Evolutionary conservation across 148 eudicot genomes (phyloP), one percentile per base, ranked within the genome.

Genomic region (Chenopodium album): DNA sequence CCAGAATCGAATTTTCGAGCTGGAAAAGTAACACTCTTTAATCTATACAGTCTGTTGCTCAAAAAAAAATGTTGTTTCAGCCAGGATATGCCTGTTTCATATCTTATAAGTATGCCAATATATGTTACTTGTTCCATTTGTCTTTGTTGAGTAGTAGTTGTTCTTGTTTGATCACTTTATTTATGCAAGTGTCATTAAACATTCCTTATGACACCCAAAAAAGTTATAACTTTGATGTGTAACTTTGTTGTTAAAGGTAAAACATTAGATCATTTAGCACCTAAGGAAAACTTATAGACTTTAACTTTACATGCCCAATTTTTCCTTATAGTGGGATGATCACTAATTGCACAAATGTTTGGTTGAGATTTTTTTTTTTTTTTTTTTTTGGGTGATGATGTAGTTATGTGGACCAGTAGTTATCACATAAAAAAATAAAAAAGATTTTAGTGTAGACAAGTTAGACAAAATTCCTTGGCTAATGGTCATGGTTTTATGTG

Each of bases 271-370:
- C 59, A 82, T 71, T 71, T 71, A 64, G 65, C 47, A 71, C 70
- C 71, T 6, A n/a, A 73, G 63, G 66, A 7, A 26, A 73, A 83
- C 71, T 37, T 29, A 34, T 71, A 78, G 73, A 37, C 76, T 56
- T 75, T 50, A 74, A 46, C 79, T 79, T 84, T 76, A 50, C 9
- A 76, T 79, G 80, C 48, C 80, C 4, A 3, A 11, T 73, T 44
- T 54, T 84, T 74, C 17, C 17, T 73, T 46, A 41, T 80, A 84
- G 83, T 84, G 86, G 83, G 70, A 76, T 62, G 59, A 80, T 73
- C 86, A 84, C 82, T 84, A 69, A 77, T 64, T 76, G 28, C 32
- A 17, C 7, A 75, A 80, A 77, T 84, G 77, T 50, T 69, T 64
- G 79, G 79, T 12, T 56, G 50, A 78, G 48, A 66, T 37, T 37